phyloP scores from a whole-genome alignment of 257 asterid species.

The Lycium ferocissimum region DNA sequence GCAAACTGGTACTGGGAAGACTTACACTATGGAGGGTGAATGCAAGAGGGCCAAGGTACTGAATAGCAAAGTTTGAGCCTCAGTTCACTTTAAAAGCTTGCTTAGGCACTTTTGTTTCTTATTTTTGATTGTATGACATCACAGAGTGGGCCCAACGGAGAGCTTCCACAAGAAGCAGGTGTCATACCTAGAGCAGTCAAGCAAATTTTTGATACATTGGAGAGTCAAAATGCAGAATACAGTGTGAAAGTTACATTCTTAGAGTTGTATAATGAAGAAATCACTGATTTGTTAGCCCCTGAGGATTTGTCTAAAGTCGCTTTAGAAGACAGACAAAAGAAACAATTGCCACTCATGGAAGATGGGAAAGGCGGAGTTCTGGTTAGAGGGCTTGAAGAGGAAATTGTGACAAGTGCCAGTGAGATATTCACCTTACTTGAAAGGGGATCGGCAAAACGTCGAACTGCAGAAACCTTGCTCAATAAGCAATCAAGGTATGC shows the following conservation, averaged over 20 bases:
- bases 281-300: slow-evolving; percentile 82
- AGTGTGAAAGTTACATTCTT: slow-evolving; percentile 87
- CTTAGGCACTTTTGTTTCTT: not conserved
- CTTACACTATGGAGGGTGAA: slow-evolving; percentile 95
- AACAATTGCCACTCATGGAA: slow-evolving; percentile 84
- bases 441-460: slow-evolving; percentile 85
- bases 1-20: slow-evolving; percentile 92
- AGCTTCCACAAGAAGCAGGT: slow-evolving; percentile 84
- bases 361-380: slow-evolving; percentile 96
- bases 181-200: slow-evolving; percentile 85
- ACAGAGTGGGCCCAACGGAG: slow-evolving; percentile 80
- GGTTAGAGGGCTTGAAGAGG: slow-evolving; percentile 90
- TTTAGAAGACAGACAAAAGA: slow-evolving; percentile 80
- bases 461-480: slow-evolving; percentile 88
- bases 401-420: slow-evolving; percentile 75
- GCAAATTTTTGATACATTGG: slow-evolving; percentile 84
- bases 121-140: slow-evolving; percentile 8
- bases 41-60: slow-evolving; percentile 86
- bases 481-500: slow-evolving; percentile 84
- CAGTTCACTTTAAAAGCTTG: not conserved
- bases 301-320: slow-evolving; percentile 71
- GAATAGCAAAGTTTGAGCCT: not conserved
- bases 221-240: slow-evolving; percentile 84
- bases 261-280: slow-evolving; percentile 91
- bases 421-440: slow-evolving; percentile 84